Percentiles rank a stretch among this genome's conserved stretches.
Conservation (phyloP, 1,284 basidiomycete species). For the Meripilus lineatus region DNA sequence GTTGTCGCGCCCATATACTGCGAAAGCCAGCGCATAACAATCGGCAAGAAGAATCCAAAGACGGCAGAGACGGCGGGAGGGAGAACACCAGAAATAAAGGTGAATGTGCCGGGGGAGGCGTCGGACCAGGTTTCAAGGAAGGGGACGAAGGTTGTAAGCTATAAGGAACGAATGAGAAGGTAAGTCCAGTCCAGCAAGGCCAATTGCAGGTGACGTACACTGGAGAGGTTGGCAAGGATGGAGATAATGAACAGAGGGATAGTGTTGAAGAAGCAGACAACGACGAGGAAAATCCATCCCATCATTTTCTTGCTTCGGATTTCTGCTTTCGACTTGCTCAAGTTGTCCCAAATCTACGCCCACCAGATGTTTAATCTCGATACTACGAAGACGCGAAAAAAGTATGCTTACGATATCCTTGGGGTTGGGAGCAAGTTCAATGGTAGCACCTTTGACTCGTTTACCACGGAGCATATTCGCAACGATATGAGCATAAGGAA, state of each 20-base stretch:
- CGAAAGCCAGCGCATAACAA: conserved; percentile 82
- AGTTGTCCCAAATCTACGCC: conserved; percentile 81
- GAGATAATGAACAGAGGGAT: conserved; percentile 81
- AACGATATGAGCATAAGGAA: conserved; percentile 86
- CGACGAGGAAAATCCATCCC: conserved; percentile 71
- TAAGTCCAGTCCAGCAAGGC: not conserved
- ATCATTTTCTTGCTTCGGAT: conserved; percentile 61
- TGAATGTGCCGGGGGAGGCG: conserved; percentile 58
- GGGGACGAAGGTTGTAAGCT: conserved; percentile 63
- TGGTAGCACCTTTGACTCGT: conserved; percentile 65
- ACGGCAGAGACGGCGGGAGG: conserved; percentile 83
- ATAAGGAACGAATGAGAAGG: conserved; percentile 4
- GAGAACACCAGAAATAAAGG: conserved; percentile 81
- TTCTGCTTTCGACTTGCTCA: conserved; percentile 69
- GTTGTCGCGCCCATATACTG: conserved; percentile 80
- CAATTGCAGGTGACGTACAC: conserved; percentile 39
- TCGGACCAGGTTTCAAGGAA: conserved; percentile 71
- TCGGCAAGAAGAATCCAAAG: conserved; percentile 87
- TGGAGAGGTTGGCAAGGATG: conserved; percentile 73
- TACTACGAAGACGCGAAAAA: conserved; percentile 3
- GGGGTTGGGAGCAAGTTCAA: conserved; percentile 78
- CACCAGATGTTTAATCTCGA: conserved; percentile 13
- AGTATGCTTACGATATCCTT: conserved; percentile 68
- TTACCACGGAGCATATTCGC: conserved; percentile 66
- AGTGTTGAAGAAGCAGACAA: conserved; percentile 91